Evolutionary conservation across 805 yeast species (phyloP).

Genomic region (Scheffersomyces coipomensis): DNA sequence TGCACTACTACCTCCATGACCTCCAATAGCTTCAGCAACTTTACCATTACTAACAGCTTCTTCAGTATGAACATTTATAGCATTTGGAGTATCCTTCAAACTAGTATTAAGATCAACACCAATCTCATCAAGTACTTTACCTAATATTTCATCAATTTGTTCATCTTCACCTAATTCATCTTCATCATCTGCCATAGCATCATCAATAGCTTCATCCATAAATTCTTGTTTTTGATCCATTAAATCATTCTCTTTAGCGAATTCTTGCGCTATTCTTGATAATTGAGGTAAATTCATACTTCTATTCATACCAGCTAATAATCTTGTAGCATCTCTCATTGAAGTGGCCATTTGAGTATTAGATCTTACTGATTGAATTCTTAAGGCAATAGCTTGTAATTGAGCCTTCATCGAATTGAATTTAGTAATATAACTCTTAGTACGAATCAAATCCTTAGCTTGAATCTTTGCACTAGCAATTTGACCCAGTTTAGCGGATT

Average conservation of each 20-base stretch:
- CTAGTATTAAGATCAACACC: constrained; percentile 75
- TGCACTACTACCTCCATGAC: constrained; percentile 19
- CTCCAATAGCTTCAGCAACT: constrained; percentile 58
- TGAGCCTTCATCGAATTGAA: constrained; percentile 94
- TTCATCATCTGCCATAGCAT: constrained; percentile 85
- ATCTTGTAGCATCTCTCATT: constrained; percentile 89
- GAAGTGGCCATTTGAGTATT: constrained; percentile 94
- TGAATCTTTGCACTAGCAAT: constrained; percentile 87
- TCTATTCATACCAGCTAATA: constrained; percentile 83
- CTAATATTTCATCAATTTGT: constrained; percentile 87
- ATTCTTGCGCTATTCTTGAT: constrained; percentile 89
- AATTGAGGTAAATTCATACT: constrained; percentile 89
- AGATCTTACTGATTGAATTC: constrained; percentile 89
- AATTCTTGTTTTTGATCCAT: constrained; percentile 99
- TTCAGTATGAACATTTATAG: constrained; percentile 31
- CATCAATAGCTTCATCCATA: constrained; percentile 98
- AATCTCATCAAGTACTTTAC: constrained; percentile 90
- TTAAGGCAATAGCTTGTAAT: constrained; percentile 86
- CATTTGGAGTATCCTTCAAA: constrained; percentile 46
- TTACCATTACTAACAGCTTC: constrained; percentile 34
- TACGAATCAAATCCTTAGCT: constrained; percentile 92
- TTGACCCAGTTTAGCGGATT: constrained; percentile 88
- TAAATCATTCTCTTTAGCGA: constrained; percentile 88
- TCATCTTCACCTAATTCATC: constrained; percentile 77
- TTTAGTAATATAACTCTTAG: constrained; percentile 78